These are phyloP conservation scores for Schwanniomyces vanrijiae DNA, from an alignment of 805 yeast species.

Conservation along the genomic window DNA sequence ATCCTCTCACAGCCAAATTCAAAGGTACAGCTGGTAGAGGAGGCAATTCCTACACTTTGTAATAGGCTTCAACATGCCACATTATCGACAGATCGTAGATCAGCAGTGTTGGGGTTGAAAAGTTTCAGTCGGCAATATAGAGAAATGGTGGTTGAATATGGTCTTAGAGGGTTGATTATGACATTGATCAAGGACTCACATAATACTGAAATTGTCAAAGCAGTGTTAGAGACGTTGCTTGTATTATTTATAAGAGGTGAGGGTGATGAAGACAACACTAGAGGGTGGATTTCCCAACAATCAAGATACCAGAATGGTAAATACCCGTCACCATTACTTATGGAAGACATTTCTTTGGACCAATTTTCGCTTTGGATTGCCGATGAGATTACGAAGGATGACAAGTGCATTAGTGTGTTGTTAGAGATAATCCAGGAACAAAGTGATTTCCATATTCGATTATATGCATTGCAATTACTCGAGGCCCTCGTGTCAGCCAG, in stretches of 20 bases:
- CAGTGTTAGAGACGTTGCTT: conserved; percentile 80
- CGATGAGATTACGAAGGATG: conserved; percentile 77
- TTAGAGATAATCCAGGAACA: conserved; percentile 48
- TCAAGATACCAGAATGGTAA: conserved; percentile 74
- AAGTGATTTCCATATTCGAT: conserved; percentile 69
- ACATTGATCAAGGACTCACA: conserved; percentile 64
- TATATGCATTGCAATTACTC: conserved; percentile 80
- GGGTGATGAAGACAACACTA: conserved; percentile 60
- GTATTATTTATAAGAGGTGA: conserved; percentile 74
- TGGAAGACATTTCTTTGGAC: conserved; percentile 61
- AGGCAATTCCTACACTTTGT: conserved; percentile 84
- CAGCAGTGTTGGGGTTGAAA: conserved; percentile 87
- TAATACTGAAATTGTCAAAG: conserved; percentile 73
- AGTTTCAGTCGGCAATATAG: conserved; percentile 86
- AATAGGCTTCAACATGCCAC: conserved; percentile 85
- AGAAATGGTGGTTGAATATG: conserved; percentile 87
- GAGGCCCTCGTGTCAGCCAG: conserved; percentile 83
- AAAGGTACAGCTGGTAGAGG: conserved; percentile 57
- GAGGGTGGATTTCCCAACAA: conserved; percentile 74
- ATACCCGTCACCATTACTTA: conserved; percentile 70
- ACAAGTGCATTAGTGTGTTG: conserved; percentile 24
- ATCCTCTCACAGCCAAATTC: conserved; percentile 33
- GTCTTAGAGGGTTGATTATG: conserved; percentile 68
- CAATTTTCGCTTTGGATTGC: conserved; percentile 94
- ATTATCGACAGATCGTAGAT: conserved; percentile 78